A percentile compares a stretch with the other conserved stretches of the same genome.
phyloP scores from a whole-genome alignment of 345 rosid genomes.

The Trapa bicornis region DNA sequence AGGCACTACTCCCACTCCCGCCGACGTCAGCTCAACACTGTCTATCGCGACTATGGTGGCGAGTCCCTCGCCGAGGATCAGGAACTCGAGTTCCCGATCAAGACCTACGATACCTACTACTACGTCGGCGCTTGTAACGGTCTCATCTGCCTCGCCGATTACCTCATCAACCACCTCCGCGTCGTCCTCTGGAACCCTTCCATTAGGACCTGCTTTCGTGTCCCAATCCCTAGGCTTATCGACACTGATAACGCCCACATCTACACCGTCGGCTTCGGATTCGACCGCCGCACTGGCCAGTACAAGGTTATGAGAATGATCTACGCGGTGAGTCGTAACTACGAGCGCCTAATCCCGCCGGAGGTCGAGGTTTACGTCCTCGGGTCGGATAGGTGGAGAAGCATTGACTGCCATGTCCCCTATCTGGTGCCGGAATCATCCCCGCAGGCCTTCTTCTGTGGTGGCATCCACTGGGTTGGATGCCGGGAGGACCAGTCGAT shows the following conservation, averaged over 20 bases:
- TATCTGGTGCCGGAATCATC: conserved; percentile 14
- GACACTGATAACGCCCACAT: not conserved
- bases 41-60: conserved; percentile 5
- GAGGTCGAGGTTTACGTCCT: conserved; percentile 20
- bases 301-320: conserved; percentile 25
- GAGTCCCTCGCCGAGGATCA: not conserved
- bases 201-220: conserved; percentile 1
- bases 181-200: conserved; percentile 15
- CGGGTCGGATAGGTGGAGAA: conserved; percentile 16
- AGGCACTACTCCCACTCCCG: conserved; percentile 10
- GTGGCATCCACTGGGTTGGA: conserved; percentile 33
- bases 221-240: conserved; percentile 2
- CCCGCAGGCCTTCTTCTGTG: conserved; percentile 13
- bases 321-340: not conserved
- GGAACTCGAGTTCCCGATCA: conserved; percentile 10
- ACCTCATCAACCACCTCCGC: not conserved
- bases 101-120: conserved; percentile 4
- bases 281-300: conserved; percentile 10
- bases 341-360: not conserved
- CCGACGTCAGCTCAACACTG: conserved; percentile 5
- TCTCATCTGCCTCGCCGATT: conserved; percentile 7
- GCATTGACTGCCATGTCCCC: conserved; percentile 6
- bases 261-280: conserved; percentile 14
- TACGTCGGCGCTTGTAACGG: conserved; percentile 12
- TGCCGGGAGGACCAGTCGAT: conserved; percentile 4